Evolutionary conservation across 768 basidiomycete species (phyloP).

Genomic region (Favolaschia claudopus): DNA sequence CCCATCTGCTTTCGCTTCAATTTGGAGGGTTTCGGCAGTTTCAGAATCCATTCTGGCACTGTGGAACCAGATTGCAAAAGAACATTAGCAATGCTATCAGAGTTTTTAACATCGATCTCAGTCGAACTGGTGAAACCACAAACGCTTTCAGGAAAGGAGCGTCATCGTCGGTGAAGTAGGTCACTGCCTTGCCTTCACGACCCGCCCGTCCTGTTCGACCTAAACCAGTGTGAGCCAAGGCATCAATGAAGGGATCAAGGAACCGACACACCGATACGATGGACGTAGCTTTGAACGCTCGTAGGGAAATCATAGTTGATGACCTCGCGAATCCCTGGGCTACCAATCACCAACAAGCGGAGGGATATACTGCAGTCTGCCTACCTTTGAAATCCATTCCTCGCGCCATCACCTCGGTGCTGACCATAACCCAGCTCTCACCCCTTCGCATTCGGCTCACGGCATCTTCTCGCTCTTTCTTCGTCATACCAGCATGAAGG

Average conservation of each 20-base stretch:
- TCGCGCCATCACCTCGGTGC: slow-evolving; percentile 96
- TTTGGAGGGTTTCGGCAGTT: slow-evolving; percentile 92
- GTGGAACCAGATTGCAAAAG: slow-evolving; percentile 88
- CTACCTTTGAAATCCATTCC: slow-evolving; percentile 99
- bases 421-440: slow-evolving; percentile 93
- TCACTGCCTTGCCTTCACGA: slow-evolving; percentile 89
- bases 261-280: slow-evolving; percentile 79
- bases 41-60: slow-evolving; percentile 95
- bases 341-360: not conserved
- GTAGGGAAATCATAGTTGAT: slow-evolving; percentile 98
- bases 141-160: slow-evolving; percentile 91
- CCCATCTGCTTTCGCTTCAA: slow-evolving; percentile 87
- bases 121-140: slow-evolving; percentile 31
- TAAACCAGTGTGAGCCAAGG: slow-evolving; percentile 35
- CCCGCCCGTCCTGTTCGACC: slow-evolving; percentile 96
- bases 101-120: slow-evolving; percentile 5
- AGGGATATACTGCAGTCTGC: slow-evolving; percentile 34
- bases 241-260: not conserved
- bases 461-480: slow-evolving; percentile 87
- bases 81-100: slow-evolving; percentile 89
- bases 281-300: slow-evolving; percentile 94
- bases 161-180: slow-evolving; percentile 95
- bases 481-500: slow-evolving; percentile 89
- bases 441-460: slow-evolving; percentile 87
- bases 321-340: slow-evolving; percentile 60